Evolutionary conservation across 164 flowering plant species (phyloP), one percentile per base, ranked within the genome.

Genomic region (Tinospora cordifolia): DNA sequence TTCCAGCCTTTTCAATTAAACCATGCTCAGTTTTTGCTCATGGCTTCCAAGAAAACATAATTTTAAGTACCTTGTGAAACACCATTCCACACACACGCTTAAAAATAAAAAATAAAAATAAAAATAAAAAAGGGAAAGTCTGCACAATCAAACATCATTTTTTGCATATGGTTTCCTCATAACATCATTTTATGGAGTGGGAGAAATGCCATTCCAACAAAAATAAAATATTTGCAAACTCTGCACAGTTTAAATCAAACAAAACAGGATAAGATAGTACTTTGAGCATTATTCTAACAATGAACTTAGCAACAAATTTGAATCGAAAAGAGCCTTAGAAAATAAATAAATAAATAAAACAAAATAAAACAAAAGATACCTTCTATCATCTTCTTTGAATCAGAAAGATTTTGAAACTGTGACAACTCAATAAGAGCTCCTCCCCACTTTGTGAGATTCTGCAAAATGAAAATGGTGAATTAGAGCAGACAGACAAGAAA

Each of bases 361-460:
- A n/a, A n/a, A n/a, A n/a, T n/a, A n/a, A n/a, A n/a, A n/a, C 6
- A 59, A 19, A 3, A 44, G 39, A 59, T 71, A 90, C 96, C 93
- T 78, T 57, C 38, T 64, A 87, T 77, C 89, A 90, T 83, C 76
- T 69, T 77, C 79, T 84, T 87, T 0, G 91, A 82, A 0, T 87
- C 92, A 0, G 79, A 12, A 12, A 79, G 72, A 47, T 36, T 76
- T 70, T 85, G 89, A 63, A 85, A 88, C 77, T 83, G 88, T 0
- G 96, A 84, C 24, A 90, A 71, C 81, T 90, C 96, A 62, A 90
- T 72, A 68, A 90, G 72, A 62, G 92, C 90, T 30, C 92, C 93
- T 44, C 87, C 96, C 96, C 96, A 90, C 68, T 84, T 82, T 46
- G 89, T 84, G 74, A 90, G 72, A 58, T 90, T 90, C 96, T 90